Evolutionary conservation across 805 yeast species (phyloP).

Genomic region (Kodamaea leandrae): DNA sequence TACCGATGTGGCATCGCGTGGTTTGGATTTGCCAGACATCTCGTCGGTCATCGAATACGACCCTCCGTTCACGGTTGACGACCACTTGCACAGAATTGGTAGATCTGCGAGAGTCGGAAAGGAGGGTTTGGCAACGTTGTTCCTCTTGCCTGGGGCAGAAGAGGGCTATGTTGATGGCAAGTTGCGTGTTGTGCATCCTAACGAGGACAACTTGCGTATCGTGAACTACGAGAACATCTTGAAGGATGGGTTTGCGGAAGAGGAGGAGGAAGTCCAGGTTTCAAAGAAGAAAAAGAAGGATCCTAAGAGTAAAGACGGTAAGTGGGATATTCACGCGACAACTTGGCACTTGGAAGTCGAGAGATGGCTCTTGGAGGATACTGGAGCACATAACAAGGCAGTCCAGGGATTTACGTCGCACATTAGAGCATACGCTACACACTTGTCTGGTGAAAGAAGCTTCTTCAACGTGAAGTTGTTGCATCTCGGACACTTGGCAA

Average conservation of each 20-base stretch:
- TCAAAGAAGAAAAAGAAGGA: constrained; percentile 34
- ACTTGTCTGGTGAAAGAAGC: constrained; percentile 73
- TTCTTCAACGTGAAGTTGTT: constrained; percentile 77
- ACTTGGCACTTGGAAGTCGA: constrained; percentile 93
- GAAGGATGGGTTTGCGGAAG: constrained; percentile 35
- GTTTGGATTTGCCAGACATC: constrained; percentile 86
- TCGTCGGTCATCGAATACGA: constrained; percentile 88
- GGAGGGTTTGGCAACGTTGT: constrained; percentile 71
- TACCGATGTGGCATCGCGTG: constrained; percentile 98
- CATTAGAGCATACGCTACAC: constrained; percentile 94
- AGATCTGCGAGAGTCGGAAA: constrained; percentile 98
- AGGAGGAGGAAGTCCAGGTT: constrained; percentile 35
- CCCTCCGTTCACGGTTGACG: constrained; percentile 92
- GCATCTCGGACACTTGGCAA: constrained; percentile 95
- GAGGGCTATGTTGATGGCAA: constrained; percentile 72
- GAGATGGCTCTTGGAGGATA: constrained; percentile 77
- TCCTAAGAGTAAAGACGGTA: constrained; percentile 38
- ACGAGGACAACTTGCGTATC: constrained; percentile 32
- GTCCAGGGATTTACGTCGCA: constrained; percentile 83
- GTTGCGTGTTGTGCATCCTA: constrained; percentile 38
- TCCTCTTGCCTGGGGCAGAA: constrained; percentile 85
- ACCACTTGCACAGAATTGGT: constrained; percentile 94
- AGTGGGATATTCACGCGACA: constrained; percentile 94
- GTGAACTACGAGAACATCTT: constrained; percentile 34
- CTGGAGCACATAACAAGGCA: constrained; percentile 60